Evolutionary conservation across 2,329 filamentous ascomycete genomes (phyloP).

Genomic region (Cercospora brassicicola): DNA sequence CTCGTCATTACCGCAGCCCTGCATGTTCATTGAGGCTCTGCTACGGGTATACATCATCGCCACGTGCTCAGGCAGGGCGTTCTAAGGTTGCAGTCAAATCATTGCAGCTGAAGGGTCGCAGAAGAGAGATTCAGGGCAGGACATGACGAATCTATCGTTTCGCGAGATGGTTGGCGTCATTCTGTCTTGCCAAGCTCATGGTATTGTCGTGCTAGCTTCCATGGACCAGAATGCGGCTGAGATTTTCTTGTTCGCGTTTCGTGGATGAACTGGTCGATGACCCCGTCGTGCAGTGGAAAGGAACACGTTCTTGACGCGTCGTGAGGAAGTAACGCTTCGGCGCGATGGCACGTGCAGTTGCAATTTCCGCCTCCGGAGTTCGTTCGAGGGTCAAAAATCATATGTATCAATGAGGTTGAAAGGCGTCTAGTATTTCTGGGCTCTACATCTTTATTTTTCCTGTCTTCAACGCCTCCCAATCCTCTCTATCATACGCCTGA

Average conservation of each 20-base stretch:
- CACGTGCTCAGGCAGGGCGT: neutral
- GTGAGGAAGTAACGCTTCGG: neutral
- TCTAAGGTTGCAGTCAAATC: neutral
- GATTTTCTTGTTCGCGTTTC: neutral
- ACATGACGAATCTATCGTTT: neutral
- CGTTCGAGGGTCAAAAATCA: too few relatives aligned
- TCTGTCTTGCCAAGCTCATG: neutral
- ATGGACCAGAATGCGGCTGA: neutral
- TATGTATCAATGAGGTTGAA: neutral
- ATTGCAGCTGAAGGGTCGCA: neutral
- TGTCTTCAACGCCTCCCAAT: slow-evolving; percentile 67
- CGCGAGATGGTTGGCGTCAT: neutral
- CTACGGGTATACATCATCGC: neutral
- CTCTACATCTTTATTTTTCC: slow-evolving; percentile 66
- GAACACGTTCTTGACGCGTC: neutral
- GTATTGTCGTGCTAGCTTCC: neutral
- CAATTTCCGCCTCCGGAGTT: neutral
- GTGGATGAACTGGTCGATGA: neutral
- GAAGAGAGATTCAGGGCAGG: neutral
- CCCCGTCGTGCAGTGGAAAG: neutral
- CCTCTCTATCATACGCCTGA: slow-evolving; percentile 61
- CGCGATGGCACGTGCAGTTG: neutral
- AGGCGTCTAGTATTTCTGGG: neutral
- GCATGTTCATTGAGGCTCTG: neutral
- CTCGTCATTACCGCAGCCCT: neutral